Conservation (phyloP, 139 green algal genomes). For the Chlorella sp. region DNA sequence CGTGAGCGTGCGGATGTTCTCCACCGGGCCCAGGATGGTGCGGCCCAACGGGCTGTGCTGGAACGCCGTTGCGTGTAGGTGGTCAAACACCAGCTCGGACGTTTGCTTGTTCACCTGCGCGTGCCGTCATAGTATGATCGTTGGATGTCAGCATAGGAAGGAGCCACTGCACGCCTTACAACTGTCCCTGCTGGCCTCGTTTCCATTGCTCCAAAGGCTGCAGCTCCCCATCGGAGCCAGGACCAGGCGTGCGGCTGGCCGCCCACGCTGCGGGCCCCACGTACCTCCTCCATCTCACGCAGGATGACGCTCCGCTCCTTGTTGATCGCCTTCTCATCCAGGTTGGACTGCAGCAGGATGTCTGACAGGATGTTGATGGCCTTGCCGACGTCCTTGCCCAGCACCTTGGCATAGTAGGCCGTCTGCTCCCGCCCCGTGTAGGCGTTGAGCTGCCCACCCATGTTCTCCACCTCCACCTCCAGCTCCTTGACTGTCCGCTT, state of each 20-base stretch:
- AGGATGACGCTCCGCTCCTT: slow-evolving; percentile 93
- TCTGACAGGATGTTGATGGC: slow-evolving; percentile 92
- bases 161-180: no score
- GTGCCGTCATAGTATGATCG: no score
- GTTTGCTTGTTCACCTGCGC: slow-evolving; percentile 56
- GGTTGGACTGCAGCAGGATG: slow-evolving; percentile 92
- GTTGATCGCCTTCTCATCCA: slow-evolving; percentile 83
- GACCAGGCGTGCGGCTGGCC: no score
- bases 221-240: no score
- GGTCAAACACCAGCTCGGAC: slow-evolving; percentile 87
- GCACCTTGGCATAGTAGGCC: slow-evolving; percentile 89
- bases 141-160: no score
- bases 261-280: background rate
- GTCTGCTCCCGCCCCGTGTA: slow-evolving; percentile 98
- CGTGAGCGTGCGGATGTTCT: slow-evolving; percentile 89
- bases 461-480: slow-evolving; percentile 97
- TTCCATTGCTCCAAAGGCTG: no score
- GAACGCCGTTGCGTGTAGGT: slow-evolving; percentile 98
- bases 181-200: no score
- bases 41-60: slow-evolving; percentile 89
- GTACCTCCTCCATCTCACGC: slow-evolving; percentile 94
- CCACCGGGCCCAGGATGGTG: slow-evolving; percentile 92
- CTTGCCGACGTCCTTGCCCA: slow-evolving; percentile 81
- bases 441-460: slow-evolving; percentile 96
- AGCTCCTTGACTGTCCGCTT: slow-evolving; percentile 72